A percentile compares a stretch with the other conserved stretches of the same genome.
These are phyloP conservation scores for Picea abies DNA, from an alignment of 83 land plant genomes.

Conservation along the genomic window DNA sequence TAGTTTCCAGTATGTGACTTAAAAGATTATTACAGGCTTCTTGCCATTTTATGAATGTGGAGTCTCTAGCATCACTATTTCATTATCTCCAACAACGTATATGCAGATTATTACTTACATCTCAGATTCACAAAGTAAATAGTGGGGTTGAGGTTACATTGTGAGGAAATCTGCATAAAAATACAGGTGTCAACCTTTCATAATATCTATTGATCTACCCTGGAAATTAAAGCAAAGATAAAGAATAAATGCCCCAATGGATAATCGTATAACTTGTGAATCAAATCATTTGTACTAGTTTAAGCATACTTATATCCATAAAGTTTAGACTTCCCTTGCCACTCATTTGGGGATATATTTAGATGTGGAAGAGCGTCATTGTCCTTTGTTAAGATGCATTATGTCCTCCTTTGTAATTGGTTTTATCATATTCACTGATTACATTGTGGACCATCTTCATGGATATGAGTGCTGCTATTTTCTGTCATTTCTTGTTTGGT, in stretches of 20 bases:
- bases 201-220: not conserved
- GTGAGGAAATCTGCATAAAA: not conserved
- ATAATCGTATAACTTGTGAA: not conserved
- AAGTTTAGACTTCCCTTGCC: not conserved
- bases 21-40: not conserved
- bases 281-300: not conserved
- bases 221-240: not conserved
- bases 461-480: not conserved
- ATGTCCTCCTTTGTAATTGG: not conserved
- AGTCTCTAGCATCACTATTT: not conserved
- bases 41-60: not conserved
- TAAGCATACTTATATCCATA: not conserved
- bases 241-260: not conserved
- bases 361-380: not conserved
- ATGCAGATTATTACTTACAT: not conserved
- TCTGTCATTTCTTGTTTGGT: slow-evolving; percentile 8
- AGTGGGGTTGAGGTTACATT: not conserved
- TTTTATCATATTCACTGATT: not conserved
- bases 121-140: not conserved
- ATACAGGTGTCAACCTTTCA: not conserved
- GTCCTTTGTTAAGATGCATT: not conserved
- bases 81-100: not conserved
- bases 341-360: not conserved
- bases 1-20: not conserved
- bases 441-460: not conserved